Percentiles rank a stretch among this genome's conserved stretches.
phyloP scores from a whole-genome alignment of 495 filamentous ascomycete genomes.

The Neohortaea acidophila region DNA sequence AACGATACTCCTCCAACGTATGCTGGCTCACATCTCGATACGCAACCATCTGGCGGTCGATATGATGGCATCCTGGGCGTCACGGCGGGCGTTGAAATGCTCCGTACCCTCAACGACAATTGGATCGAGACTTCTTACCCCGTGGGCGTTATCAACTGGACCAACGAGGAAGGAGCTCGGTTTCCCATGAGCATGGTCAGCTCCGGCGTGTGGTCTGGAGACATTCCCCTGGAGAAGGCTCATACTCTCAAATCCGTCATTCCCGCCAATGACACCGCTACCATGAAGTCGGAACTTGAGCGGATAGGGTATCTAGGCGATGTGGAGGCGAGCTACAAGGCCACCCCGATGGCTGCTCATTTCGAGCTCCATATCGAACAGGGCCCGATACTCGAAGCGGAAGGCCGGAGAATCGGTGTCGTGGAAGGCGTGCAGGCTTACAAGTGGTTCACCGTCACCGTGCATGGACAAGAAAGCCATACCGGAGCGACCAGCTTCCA shows the following conservation, averaged over 20 bases:
- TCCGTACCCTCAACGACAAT: conserved; percentile 53
- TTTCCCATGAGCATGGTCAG: conserved; percentile 66
- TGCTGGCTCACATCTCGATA: conserved; percentile 62
- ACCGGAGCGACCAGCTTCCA: conserved; percentile 59
- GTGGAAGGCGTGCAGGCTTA: conserved; percentile 58
- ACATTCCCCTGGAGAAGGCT: conserved; percentile 46
- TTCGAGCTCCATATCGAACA: conserved; percentile 81
- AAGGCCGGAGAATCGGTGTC: conserved; percentile 48
- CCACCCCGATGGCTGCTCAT: conserved; percentile 59
- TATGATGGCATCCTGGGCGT: conserved; percentile 69
- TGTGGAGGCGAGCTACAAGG: conserved; percentile 39
- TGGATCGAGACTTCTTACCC: conserved; percentile 54
- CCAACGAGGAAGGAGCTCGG: conserved; percentile 69
- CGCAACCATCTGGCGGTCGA: conserved; percentile 60
- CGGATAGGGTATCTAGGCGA: conserved; percentile 55
- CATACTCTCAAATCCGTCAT: conserved; percentile 43
- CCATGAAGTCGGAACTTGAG: conserved; percentile 53
- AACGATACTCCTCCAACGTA: conserved; percentile 45
- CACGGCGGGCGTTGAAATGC: conserved; percentile 53
- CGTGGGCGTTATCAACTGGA: conserved; percentile 67
- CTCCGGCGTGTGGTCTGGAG: conserved; percentile 64
- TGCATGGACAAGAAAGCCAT: conserved; percentile 53
- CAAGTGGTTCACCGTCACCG: conserved; percentile 53
- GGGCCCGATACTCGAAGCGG: conserved; percentile 51
- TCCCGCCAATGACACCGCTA: conserved; percentile 32